These are phyloP conservation scores for Lipomyces sp. DNA, from an alignment of 805 yeast genomes.

Conservation along the genomic window DNA sequence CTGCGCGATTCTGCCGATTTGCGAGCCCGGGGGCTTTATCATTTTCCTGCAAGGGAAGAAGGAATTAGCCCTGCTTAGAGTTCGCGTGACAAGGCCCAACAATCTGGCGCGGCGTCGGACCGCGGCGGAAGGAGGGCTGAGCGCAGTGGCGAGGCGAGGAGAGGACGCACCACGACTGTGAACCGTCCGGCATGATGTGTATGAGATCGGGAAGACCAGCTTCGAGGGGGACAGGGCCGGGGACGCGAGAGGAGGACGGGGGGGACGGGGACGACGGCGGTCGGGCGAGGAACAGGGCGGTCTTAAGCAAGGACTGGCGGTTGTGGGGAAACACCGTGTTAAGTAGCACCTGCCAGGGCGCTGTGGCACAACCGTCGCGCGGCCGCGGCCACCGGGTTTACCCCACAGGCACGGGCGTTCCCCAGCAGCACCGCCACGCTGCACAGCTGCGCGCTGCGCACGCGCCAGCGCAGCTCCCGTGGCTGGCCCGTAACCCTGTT, in stretches of 20 bases:
- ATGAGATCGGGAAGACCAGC: background rate
- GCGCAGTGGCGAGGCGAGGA: background rate
- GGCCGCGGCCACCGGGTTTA: no score
- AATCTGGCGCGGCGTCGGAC: no score
- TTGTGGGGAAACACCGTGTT: no score
- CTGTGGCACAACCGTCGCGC: no score
- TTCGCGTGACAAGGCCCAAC: background rate
- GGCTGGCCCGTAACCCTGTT: no score
- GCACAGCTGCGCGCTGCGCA: no score
- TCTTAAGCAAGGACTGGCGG: no score
- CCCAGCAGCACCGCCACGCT: no score
- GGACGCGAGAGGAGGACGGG: constrained; percentile 4
- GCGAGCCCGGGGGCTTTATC: constrained; percentile 66
- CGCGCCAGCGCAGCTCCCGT: no score
- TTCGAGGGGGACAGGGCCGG: background rate
- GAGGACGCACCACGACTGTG: constrained; percentile 38
- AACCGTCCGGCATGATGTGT: constrained; percentile 41
- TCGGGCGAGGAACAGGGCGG: background rate
- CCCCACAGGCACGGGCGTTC: no score
- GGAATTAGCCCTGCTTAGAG: background rate
- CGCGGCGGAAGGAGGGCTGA: no score
- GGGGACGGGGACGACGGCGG: constrained; percentile 2
- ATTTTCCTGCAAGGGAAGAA: constrained; percentile 42
- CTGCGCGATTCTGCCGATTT: constrained; percentile 72
- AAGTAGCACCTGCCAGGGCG: no score